Percentiles rank a stretch among this genome's conserved stretches.
Evolutionary conservation across 2,329 filamentous ascomycete species (phyloP).

Genomic region (Exophiala viscosa): DNA sequence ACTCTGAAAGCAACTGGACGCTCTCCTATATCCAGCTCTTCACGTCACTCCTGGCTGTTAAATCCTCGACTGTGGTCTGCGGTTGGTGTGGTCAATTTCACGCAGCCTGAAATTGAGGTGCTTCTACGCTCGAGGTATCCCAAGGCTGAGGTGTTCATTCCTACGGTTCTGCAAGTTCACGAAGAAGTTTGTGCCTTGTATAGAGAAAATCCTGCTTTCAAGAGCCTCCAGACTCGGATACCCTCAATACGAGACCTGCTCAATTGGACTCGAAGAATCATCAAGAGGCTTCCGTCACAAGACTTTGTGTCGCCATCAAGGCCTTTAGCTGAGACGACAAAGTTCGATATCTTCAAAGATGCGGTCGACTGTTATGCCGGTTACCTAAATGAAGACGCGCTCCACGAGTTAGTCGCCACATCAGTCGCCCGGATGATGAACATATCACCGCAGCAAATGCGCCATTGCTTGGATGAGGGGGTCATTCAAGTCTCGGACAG

Average conservation of each 20-base stretch:
- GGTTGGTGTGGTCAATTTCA: constrained; percentile 65
- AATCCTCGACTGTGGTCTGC: constrained; percentile 71
- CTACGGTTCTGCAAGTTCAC: constrained; percentile 57
- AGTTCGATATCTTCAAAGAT: constrained; percentile 88
- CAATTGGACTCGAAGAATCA: constrained; percentile 82
- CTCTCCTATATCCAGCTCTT: constrained; percentile 68
- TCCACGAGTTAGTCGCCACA: constrained; percentile 59
- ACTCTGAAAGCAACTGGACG: constrained; percentile 72
- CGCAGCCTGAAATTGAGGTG: constrained; percentile 65
- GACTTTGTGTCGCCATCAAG: background rate
- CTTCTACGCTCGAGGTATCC: constrained; percentile 71
- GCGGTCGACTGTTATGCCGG: constrained; percentile 89
- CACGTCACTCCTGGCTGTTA: constrained; percentile 35
- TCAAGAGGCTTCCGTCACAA: constrained; percentile 55
- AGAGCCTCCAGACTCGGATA: constrained; percentile 47
- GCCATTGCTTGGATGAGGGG: constrained; percentile 68
- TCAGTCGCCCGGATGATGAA: constrained; percentile 83
- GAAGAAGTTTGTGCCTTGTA: constrained; percentile 40
- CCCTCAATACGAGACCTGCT: constrained; percentile 74
- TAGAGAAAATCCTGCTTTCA: constrained; percentile 14
- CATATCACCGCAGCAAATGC: constrained; percentile 74
- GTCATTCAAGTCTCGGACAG: constrained; percentile 68
- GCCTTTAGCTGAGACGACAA: constrained; percentile 62
- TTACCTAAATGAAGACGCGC: constrained; percentile 64
- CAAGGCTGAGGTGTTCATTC: constrained; percentile 57